Evolutionary conservation across 495 filamentous ascomycete species (phyloP).

Genomic region (Aspergillus cavernicola): DNA sequence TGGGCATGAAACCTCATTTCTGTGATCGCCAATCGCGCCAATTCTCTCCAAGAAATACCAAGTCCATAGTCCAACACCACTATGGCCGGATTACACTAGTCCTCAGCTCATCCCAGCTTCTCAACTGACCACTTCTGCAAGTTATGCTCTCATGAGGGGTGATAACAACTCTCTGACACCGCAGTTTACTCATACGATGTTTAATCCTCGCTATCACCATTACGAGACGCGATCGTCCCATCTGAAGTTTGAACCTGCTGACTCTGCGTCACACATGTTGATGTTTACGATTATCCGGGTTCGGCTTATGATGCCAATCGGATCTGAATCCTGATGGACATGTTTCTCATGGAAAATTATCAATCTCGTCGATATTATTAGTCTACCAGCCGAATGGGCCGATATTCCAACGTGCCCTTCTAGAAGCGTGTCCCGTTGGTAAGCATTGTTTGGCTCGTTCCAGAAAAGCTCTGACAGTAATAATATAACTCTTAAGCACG

Average conservation of each 20-base stretch:
- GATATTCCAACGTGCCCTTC: constrained; percentile 1
- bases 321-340: background rate
- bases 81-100: no score
- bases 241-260: background rate
- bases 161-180: background rate
- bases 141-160: no score
- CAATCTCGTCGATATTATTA: background rate
- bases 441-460: constrained; percentile 1
- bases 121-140: no score
- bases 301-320: constrained; percentile 3
- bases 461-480: background rate
- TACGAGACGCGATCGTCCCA: constrained; percentile 21
- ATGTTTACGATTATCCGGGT: constrained; percentile 4
- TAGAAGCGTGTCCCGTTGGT: constrained; percentile 12
- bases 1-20: constrained; percentile 8
- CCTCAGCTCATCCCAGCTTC: no score
- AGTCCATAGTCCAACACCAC: constrained; percentile 9
- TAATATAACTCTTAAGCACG: background rate
- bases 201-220: constrained; percentile 9
- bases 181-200: constrained; percentile 8
- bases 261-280: constrained; percentile 3
- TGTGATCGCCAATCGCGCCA: constrained; percentile 15
- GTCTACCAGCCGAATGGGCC: background rate
- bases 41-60: constrained; percentile 5
- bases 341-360: background rate